These are phyloP conservation scores for Colletotrichum karsti DNA, from an alignment of 2,329 filamentous ascomycete species.

Conservation along the genomic window DNA sequence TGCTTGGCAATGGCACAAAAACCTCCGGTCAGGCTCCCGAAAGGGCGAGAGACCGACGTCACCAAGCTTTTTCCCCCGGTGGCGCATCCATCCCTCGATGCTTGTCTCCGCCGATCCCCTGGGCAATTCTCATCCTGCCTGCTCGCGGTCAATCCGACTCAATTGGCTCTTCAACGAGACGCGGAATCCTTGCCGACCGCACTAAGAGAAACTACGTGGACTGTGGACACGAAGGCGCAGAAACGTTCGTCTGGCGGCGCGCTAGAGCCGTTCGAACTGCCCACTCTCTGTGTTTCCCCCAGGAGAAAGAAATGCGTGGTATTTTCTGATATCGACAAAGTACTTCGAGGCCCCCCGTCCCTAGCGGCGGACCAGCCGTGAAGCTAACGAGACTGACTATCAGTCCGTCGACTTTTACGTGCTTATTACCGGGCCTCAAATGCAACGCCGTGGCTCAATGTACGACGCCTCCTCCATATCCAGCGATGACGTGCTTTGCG, in stretches of 20 bases:
- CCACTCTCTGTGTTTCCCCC: background rate
- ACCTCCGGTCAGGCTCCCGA: background rate
- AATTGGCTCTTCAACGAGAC: background rate
- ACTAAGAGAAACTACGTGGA: background rate
- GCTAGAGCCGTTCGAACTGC: background rate
- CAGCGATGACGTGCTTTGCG: slow-evolving; percentile 19
- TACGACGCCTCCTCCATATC: slow-evolving; percentile 1
- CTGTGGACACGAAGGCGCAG: background rate
- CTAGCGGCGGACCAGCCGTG: too few species aligned
- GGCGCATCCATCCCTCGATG: slow-evolving; percentile 15
- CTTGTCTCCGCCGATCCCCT: slow-evolving; percentile 16
- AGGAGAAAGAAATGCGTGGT: too few species aligned
- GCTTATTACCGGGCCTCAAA: background rate
- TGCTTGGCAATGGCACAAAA: slow-evolving; percentile 13
- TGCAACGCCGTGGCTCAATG: background rate
- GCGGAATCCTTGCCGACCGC: background rate
- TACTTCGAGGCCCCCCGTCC: too few species aligned
- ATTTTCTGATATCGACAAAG: too few species aligned
- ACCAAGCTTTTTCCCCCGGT: slow-evolving; percentile 25
- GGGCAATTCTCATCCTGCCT: background rate
- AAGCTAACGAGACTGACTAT: background rate
- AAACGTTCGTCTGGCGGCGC: slow-evolving; percentile 6
- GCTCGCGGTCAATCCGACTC: background rate
- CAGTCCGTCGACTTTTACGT: background rate
- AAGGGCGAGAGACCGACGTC: slow-evolving; percentile 2